Percentiles rank a stretch among this genome's conserved stretches.
phyloP scores from a whole-genome alignment of 257 asterid species.

The Phtheirospermum japonicum region DNA sequence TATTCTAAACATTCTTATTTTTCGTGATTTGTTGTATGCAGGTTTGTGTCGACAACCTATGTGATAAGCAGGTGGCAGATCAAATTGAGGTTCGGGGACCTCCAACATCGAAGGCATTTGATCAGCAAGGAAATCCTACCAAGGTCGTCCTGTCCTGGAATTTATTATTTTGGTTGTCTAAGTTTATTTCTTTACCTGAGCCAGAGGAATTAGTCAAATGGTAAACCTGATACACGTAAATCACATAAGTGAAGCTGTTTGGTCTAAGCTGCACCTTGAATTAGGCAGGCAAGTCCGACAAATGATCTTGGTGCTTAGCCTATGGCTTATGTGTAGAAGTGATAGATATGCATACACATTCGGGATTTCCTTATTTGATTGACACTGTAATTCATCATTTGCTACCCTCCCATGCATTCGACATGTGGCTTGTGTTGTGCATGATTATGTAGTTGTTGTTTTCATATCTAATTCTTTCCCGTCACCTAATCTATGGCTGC shows the following conservation, averaged over 20 bases:
- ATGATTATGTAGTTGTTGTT: slow-evolving; percentile 6
- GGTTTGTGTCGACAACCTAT: slow-evolving; percentile 58
- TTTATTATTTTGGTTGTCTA: slow-evolving; percentile 11
- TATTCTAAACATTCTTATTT: background rate
- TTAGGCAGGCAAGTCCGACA: slow-evolving; percentile 11
- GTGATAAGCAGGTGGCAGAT: slow-evolving; percentile 68
- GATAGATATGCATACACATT: background rate
- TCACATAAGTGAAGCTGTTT: slow-evolving; percentile 11
- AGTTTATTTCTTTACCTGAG: too few species aligned
- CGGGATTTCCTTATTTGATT: slow-evolving; percentile 13
- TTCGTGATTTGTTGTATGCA: slow-evolving; percentile 33
- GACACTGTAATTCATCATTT: background rate
- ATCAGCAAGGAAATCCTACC: slow-evolving; percentile 84
- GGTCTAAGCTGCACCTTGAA: slow-evolving; percentile 21
- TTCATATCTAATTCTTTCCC: slow-evolving; percentile 1
- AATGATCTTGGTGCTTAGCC: slow-evolving; percentile 16
- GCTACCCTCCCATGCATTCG: slow-evolving; percentile 2
- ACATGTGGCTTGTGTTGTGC: slow-evolving; percentile 12
- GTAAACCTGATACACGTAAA: background rate
- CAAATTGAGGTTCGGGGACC: slow-evolving; percentile 94
- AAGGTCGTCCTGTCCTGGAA: slow-evolving; percentile 54
- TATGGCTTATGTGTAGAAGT: background rate
- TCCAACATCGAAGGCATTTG: slow-evolving; percentile 86
- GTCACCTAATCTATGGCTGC: background rate
- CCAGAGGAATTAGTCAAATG: slow-evolving; percentile 8